Evolutionary conservation across 805 yeast species (phyloP).

Genomic region (Lachancea sp.): DNA sequence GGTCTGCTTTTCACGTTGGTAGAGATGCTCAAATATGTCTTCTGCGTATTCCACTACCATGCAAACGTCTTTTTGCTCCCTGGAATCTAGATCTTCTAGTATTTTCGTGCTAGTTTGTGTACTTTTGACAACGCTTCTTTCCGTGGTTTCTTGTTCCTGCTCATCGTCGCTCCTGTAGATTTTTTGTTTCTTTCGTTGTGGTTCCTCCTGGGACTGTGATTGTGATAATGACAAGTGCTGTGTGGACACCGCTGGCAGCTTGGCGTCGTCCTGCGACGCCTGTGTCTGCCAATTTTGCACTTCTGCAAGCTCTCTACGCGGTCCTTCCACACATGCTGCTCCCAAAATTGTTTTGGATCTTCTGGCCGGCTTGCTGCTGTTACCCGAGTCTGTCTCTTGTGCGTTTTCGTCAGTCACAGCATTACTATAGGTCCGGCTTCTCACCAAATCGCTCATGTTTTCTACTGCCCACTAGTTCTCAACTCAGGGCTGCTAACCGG

Average conservation of each 20-base stretch:
- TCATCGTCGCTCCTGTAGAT: slow-evolving; percentile 18
- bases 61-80: slow-evolving; percentile 66
- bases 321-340: not conserved
- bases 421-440: slow-evolving; percentile 4
- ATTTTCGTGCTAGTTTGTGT: too few species aligned
- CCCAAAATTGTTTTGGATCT: slow-evolving; percentile 7
- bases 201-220: not conserved
- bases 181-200: slow-evolving; percentile 13
- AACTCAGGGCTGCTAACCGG: too few species aligned
- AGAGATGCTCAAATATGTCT: slow-evolving; percentile 76
- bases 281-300: slow-evolving; percentile 7
- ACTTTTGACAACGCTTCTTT: too few species aligned
- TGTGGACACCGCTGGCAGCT: not conserved
- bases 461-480: not conserved
- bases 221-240: slow-evolving; percentile 2
- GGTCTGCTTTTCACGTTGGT: slow-evolving; percentile 59
- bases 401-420: slow-evolving; percentile 7
- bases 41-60: slow-evolving; percentile 87
- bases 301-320: slow-evolving; percentile 8
- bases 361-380: not conserved
- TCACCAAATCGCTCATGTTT: slow-evolving; percentile 5
- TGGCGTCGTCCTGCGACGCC: slow-evolving; percentile 4
- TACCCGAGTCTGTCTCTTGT: not conserved
- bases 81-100: slow-evolving; percentile 53
- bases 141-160: not conserved